Evolutionary conservation across 1,284 basidiomycete species (phyloP).

Genomic region (Gymnopus androsaceus): DNA sequence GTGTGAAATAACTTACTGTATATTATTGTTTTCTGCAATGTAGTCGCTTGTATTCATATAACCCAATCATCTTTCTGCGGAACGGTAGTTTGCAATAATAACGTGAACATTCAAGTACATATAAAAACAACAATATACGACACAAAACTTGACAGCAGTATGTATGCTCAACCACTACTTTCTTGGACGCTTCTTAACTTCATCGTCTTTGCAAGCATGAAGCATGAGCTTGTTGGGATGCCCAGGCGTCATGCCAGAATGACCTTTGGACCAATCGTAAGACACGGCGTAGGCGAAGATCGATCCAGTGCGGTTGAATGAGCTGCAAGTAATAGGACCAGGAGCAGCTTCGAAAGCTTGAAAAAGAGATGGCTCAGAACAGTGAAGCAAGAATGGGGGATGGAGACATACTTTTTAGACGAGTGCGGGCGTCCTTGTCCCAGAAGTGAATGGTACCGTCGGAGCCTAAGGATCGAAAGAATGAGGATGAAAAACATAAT

Average conservation of each 20-base stretch:
- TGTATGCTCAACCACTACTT: constrained; percentile 34
- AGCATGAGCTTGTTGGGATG: constrained; percentile 88
- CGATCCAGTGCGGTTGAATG: constrained; percentile 85
- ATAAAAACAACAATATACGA: not conserved
- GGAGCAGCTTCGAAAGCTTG: constrained; percentile 71
- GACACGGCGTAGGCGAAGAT: constrained; percentile 90
- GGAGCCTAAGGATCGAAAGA: constrained; percentile 46
- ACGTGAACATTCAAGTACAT: no score
- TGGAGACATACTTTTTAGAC: constrained; percentile 75
- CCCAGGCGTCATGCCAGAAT: constrained; percentile 80
- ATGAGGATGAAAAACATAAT: constrained; percentile 19
- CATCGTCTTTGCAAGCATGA: constrained; percentile 88
- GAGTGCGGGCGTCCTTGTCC: constrained; percentile 89
- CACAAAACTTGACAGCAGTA: no score
- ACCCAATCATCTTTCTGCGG: no score
- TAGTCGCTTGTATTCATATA: no score
- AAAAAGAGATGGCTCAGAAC: not conserved
- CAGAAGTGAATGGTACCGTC: constrained; percentile 86
- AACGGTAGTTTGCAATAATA: no score
- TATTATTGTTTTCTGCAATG: not conserved
- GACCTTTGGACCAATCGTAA: constrained; percentile 91
- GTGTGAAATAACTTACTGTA: not conserved
- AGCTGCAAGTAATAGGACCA: constrained; percentile 70
- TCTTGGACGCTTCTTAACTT: constrained; percentile 73
- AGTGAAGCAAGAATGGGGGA: not conserved